phyloP scores from a whole-genome alignment of 768 basidiomycete species.

The Fomitopsis serialis region DNA sequence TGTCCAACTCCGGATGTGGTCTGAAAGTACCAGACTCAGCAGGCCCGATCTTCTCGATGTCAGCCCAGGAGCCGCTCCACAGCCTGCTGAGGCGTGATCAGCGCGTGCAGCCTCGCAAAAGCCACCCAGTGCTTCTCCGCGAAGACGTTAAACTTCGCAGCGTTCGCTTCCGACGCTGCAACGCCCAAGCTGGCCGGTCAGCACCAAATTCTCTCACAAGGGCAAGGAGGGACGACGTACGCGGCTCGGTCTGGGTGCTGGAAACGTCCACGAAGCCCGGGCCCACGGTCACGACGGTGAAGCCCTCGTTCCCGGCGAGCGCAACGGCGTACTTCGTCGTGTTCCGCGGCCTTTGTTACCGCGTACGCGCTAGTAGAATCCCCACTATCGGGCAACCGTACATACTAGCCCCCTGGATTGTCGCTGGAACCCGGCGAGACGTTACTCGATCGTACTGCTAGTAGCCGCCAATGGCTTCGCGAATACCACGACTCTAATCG shows the following conservation, averaged over 20 bases:
- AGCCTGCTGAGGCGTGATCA: conserved; percentile 8
- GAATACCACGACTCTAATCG: no score
- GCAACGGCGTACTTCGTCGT: conserved; percentile 31
- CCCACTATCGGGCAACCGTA: background rate
- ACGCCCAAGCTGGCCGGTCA: background rate
- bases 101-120: conserved; percentile 10
- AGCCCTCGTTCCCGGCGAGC: background rate
- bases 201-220: background rate
- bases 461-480: no score
- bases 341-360: conserved; percentile 31
- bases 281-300: background rate
- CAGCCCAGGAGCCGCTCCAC: conserved; percentile 5
- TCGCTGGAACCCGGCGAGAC: no score
- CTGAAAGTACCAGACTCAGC: conserved; percentile 8
- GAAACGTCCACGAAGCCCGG: conserved; percentile 7
- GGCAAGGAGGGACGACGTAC: background rate
- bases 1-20: no score
- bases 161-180: conserved; percentile 7
- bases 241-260: background rate
- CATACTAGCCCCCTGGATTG: no score
- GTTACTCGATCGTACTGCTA: no score
- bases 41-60: conserved; percentile 1
- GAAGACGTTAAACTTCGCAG: background rate
- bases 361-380: conserved; percentile 22
- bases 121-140: conserved; percentile 8